Evolutionary conservation across 257 asterid genomes (phyloP).

Genomic region (Petunia axillaris): DNA sequence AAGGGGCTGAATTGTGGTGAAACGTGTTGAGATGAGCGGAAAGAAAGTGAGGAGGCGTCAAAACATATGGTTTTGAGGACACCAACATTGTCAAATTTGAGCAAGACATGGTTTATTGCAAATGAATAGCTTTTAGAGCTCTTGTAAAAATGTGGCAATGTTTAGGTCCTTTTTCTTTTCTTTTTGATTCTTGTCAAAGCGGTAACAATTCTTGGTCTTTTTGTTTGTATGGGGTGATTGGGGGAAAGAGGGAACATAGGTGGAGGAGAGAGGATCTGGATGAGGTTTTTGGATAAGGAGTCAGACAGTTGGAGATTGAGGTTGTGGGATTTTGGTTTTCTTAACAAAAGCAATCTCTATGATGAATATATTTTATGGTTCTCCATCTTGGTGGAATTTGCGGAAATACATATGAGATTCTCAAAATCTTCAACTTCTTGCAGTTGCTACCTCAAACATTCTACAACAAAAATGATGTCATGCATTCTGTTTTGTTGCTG

Average conservation of each 20-base stretch:
- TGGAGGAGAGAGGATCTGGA: conserved; percentile 57
- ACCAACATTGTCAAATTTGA: conserved; percentile 71
- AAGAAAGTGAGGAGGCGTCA: conserved; percentile 58
- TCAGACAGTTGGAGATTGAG: conserved; percentile 47
- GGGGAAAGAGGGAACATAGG: conserved; percentile 57
- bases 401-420: conserved; percentile 35
- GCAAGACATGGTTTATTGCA: conserved; percentile 57
- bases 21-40: conserved; percentile 62
- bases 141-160: conserved; percentile 16
- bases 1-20: conserved; percentile 38
- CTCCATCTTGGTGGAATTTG: conserved; percentile 26
- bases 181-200: conserved; percentile 37
- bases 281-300: conserved; percentile 81
- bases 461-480: no score
- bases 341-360: no score
- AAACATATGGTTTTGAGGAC: conserved; percentile 65
- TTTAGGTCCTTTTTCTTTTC: conserved; percentile 20
- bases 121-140: conserved; percentile 25
- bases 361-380: no score
- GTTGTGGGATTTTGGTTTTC: background rate
- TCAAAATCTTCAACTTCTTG: background rate
- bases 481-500: no score
- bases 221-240: conserved; percentile 39
- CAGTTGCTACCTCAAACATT: no score
- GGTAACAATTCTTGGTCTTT: conserved; percentile 29